These are phyloP conservation scores for Cunninghamia lanceolata DNA, from an alignment of 75 land plant genomes.

Conservation along the genomic window DNA sequence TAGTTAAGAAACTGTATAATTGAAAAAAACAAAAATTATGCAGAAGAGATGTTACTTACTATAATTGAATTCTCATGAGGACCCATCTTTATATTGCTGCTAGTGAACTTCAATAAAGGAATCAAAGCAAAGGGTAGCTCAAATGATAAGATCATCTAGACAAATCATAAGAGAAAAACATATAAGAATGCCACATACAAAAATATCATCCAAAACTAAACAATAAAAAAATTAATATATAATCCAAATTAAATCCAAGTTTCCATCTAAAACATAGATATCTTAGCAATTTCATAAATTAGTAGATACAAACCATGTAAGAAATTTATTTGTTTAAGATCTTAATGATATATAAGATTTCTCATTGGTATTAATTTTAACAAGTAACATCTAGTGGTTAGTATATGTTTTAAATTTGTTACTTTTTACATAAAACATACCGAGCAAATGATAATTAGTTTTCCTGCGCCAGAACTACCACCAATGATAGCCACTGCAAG, in stretches of 20 bases:
- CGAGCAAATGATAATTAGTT: constrained; percentile 64
- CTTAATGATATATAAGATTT: no score
- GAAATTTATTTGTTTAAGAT: no score
- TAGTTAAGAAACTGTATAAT: no score
- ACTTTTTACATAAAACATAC: constrained; percentile 12
- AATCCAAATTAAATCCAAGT: not conserved
- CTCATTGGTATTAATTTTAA: no score
- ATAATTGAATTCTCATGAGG: constrained; percentile 46
- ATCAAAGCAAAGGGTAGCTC: constrained; percentile 79
- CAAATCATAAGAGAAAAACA: not conserved
- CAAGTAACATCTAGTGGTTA: no score
- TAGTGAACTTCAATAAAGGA: constrained; percentile 79
- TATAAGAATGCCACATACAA: not conserved
- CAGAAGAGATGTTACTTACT: constrained; percentile 14
- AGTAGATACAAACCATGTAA: no score
- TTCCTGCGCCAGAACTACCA: constrained; percentile 66
- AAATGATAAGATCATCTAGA: constrained; percentile 79
- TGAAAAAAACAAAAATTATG: no score
- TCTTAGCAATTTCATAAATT: not conserved
- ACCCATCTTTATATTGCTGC: constrained; percentile 62
- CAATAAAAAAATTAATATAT: not conserved
- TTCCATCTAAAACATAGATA: not conserved
- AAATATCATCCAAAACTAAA: not conserved
- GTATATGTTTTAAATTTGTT: no score
- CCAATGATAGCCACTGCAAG: constrained; percentile 59